These are phyloP conservation scores for Naganishia sp. DNA, from an alignment of 1,284 basidiomycete genomes.

Conservation along the genomic window DNA sequence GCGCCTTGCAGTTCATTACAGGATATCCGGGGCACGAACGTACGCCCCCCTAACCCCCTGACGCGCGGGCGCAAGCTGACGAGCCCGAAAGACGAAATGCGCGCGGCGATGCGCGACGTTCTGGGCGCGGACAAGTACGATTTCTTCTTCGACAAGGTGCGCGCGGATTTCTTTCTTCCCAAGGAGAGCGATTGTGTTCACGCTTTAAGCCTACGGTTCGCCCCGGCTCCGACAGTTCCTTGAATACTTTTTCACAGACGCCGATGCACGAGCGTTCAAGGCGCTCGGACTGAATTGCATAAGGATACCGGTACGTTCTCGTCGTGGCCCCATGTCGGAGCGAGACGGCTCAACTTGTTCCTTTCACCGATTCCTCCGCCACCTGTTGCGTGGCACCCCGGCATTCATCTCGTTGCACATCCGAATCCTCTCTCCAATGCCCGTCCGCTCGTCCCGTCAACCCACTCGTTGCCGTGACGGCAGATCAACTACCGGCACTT, in stretches of 20 bases:
- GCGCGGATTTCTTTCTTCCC: conserved; percentile 28
- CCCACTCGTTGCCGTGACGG: no score
- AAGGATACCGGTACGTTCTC: conserved; percentile 48
- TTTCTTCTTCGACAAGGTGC: conserved; percentile 70
- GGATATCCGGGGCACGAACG: conserved; percentile 45
- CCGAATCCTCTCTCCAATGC: no score
- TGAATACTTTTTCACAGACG: conserved; percentile 71
- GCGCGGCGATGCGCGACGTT: conserved; percentile 64
- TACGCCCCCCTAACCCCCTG: background rate
- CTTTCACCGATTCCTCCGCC: no score
- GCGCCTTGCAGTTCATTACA: conserved; percentile 41
- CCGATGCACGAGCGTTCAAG: conserved; percentile 69
- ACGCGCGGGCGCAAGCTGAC: background rate
- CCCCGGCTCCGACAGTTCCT: conserved; percentile 59
- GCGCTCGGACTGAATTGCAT: conserved; percentile 69
- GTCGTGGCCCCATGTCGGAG: background rate
- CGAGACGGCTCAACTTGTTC: background rate
- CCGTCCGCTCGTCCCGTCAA: no score
- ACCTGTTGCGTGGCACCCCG: background rate
- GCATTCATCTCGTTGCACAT: background rate
- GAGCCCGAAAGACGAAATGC: conserved; percentile 58
- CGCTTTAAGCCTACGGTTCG: no score
- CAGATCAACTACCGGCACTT: conserved; percentile 50
- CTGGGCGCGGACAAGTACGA: conserved; percentile 68
- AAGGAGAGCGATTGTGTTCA: background rate